Evolutionary conservation across 345 rosid genomes (phyloP).

Genomic region (Brassica juncea): DNA sequence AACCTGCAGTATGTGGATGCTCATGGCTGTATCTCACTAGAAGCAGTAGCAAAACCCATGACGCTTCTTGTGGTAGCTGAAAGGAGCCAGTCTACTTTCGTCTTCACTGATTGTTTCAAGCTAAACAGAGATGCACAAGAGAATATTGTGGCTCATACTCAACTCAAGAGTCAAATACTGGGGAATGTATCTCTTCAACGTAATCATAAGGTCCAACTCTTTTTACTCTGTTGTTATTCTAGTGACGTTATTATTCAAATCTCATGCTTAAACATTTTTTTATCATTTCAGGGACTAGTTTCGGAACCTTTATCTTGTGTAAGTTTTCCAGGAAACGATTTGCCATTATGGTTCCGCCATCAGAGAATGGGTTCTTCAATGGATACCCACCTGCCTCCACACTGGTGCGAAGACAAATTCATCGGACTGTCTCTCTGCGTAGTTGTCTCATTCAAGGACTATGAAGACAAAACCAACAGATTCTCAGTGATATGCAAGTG

Average conservation of each 20-base stretch:
- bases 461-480: slow-evolving; percentile 13
- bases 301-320: slow-evolving; percentile 20
- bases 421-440: slow-evolving; percentile 26
- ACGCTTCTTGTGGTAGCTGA: slow-evolving; percentile 23
- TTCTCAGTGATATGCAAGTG: slow-evolving; percentile 27
- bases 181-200: slow-evolving; percentile 15
- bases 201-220: slow-evolving; percentile 32
- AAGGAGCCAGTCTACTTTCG: slow-evolving; percentile 22
- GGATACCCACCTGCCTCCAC: slow-evolving; percentile 34
- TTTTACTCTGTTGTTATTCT: not conserved
- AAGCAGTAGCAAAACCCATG: slow-evolving; percentile 31
- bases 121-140: slow-evolving; percentile 34
- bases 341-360: slow-evolving; percentile 39
- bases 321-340: slow-evolving; percentile 36
- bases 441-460: slow-evolving; percentile 20
- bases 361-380: slow-evolving; percentile 35
- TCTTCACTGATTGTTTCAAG: slow-evolving; percentile 35
- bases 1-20: slow-evolving; percentile 39
- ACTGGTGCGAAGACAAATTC: slow-evolving; percentile 33
- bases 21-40: slow-evolving; percentile 36
- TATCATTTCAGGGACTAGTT: slow-evolving; percentile 28
- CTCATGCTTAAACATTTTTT: not conserved
- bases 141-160: slow-evolving; percentile 33
- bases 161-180: slow-evolving; percentile 39
- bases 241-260: not conserved